Evolutionary conservation across 805 yeast genomes (phyloP).

Genomic region (Ascoidea rubescens): DNA sequence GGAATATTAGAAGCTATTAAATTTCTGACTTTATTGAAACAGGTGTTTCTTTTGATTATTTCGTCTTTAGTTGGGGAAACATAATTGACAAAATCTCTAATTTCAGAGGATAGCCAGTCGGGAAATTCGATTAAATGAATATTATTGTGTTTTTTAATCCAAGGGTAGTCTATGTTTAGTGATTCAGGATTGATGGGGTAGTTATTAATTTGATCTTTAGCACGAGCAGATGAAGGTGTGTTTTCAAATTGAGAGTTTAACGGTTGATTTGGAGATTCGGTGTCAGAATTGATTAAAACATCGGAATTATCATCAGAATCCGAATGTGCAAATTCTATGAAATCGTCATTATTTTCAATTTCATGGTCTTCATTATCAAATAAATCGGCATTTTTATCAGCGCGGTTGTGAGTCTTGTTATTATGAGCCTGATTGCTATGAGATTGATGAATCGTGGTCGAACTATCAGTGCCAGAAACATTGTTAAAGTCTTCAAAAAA

Average conservation of each 20-base stretch:
- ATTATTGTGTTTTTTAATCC: no score
- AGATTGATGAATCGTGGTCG: no score
- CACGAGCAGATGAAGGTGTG: no score
- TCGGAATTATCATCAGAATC: background rate
- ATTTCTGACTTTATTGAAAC: conserved; percentile 44
- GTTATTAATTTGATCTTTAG: no score
- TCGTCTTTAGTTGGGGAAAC: conserved; percentile 76
- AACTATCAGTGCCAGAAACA: no score
- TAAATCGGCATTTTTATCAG: background rate
- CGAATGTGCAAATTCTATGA: background rate
- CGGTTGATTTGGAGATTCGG: no score
- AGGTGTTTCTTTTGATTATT: conserved; percentile 47
- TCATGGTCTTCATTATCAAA: background rate
- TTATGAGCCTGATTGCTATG: no score
- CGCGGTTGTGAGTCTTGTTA: background rate
- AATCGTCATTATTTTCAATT: background rate
- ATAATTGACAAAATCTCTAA: conserved; percentile 71
- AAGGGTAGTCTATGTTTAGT: background rate
- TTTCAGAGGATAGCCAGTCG: conserved; percentile 79
- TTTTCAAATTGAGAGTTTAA: no score
- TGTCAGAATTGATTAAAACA: background rate
- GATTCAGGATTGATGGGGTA: background rate
- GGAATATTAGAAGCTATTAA: conserved; percentile 54
- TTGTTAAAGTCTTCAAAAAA: no score
- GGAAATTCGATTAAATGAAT: conserved; percentile 36